phyloP scores from a whole-genome alignment of 495 filamentous ascomycete species.

The Neurospora intermedia region DNA sequence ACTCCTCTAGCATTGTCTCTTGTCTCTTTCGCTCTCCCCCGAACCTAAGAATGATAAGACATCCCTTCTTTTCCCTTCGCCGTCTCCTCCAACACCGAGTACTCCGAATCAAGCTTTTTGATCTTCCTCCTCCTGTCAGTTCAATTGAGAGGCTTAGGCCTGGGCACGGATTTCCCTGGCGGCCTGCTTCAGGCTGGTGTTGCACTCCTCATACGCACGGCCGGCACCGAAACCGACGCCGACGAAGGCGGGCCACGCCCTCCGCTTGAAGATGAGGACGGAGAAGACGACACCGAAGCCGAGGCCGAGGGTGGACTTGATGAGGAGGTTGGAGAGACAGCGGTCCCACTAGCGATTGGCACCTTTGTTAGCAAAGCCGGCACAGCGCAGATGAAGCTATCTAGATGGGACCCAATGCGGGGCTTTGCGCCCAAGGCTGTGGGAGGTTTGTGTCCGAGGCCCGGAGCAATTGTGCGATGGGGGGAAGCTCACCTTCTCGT shows the following conservation, averaged over 20 bases:
- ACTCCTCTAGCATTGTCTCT: neutral
- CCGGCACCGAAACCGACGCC: conserved; percentile 92
- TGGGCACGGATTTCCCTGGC: conserved; percentile 38
- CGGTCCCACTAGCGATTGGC: conserved; percentile 74
- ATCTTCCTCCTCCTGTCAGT: neutral
- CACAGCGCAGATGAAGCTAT: neutral
- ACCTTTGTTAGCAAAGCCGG: conserved; percentile 2
- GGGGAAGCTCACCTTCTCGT: conserved; percentile 68
- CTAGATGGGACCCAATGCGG: neutral
- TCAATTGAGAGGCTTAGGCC: conserved; percentile 15
- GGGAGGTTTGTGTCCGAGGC: neutral
- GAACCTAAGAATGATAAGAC: neutral
- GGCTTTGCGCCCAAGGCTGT: neutral
- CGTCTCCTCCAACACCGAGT: neutral
- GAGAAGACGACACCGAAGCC: conserved; percentile 97
- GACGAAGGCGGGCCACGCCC: conserved; percentile 89
- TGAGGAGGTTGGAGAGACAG: conserved; percentile 89
- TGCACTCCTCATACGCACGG: conserved; percentile 90
- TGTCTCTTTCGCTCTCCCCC: neutral
- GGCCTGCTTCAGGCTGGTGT: conserved; percentile 49
- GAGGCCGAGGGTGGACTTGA: conserved; percentile 87
- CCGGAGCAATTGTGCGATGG: neutral
- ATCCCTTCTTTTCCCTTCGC: neutral
- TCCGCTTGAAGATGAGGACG: conserved; percentile 91
- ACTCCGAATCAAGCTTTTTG: neutral